Base-by-base conservation (phyloP, 345 rosid genomes). In the Brassica nigra region DNA sequence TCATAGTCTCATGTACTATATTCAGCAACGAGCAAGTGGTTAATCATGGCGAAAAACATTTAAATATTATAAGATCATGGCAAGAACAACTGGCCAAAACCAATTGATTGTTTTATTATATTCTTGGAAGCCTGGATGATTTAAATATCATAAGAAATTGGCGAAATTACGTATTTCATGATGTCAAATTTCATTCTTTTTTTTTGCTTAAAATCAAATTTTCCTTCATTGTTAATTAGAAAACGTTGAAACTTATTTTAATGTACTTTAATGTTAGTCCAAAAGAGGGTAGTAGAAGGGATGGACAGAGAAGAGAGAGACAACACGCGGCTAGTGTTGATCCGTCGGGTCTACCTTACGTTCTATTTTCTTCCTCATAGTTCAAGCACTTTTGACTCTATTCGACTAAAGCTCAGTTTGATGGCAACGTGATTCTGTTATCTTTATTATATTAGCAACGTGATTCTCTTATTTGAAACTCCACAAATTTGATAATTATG, bases 21-120 rank as follows among this genome's bases (percentile, higher is more conserved):
- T 44, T 44, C 30, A 20, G 62, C 74, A 44, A 77, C 1, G 11
- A 28, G 65, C 34, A 61, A 12, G 62, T 77, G 70, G 75, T 20
- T 37, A 69, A 70, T n/a, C 63, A 61, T 69, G 37, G 54, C 37
- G 14, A 31, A 68, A 57, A 55, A 6, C 47, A 18, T 58, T 29
- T n/a, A 4, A 59, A 59, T 75, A 76, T 44, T 8, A 49, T 47
- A 44, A 61, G 28, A 16, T 28, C 68, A 42, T 11, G 59, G 42
- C 59, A 29, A 15, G 1, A 4, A 29, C 29, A 30, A 44, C 12
- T 68, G 62, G 75, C 44, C 69, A 42, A 58, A 68, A 6, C 18
- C n/a, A 29, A 36, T 66, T 49, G 11, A 49, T 31, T 47, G 8
- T 52, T 64, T 7, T 47, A 11, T 4, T 23, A n/a, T 55, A 66